phyloP scores from a whole-genome alignment of 768 basidiomycete species.

The Calocybe cyanea region DNA sequence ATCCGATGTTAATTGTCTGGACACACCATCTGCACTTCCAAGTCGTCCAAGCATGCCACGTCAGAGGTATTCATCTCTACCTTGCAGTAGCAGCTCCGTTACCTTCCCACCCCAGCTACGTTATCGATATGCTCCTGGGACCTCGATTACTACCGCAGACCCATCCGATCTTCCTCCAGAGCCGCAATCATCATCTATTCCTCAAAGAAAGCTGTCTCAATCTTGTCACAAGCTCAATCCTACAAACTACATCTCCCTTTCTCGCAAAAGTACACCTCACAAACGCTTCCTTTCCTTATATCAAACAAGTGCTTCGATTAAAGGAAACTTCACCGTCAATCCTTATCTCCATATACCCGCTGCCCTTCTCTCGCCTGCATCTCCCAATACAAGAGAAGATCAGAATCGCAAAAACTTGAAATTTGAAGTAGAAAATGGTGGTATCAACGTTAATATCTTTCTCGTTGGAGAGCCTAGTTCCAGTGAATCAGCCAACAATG shows the following conservation, averaged over 20 bases:
- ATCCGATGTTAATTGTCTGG: constrained; percentile 1
- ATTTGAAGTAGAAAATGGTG: constrained; percentile 35
- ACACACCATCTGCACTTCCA: not conserved
- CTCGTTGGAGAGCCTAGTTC: constrained; percentile 23
- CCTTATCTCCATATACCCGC: constrained; percentile 36
- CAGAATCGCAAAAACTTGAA: constrained; percentile 34
- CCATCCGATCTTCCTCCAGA: not conserved
- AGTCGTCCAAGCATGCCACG: not conserved
- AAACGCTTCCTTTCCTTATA: constrained; percentile 17
- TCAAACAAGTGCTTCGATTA: constrained; percentile 24
- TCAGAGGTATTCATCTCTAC: constrained; percentile 6
- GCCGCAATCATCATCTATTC: not conserved
- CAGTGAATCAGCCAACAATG: not conserved
- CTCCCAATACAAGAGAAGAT: constrained; percentile 14
- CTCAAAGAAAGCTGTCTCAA: not conserved
- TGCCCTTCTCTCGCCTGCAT: constrained; percentile 29
- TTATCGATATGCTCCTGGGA: constrained; percentile 11
- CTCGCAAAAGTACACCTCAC: constrained; percentile 22
- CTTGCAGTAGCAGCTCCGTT: constrained; percentile 1
- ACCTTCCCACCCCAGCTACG: constrained; percentile 8
- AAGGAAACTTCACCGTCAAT: constrained; percentile 35
- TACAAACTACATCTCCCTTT: constrained; percentile 30
- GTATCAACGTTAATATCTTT: constrained; percentile 39
- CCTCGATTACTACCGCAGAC: constrained; percentile 5
- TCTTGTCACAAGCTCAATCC: constrained; percentile 13